Percentiles rank a stretch among this genome's conserved stretches.
phyloP scores from a whole-genome alignment of 2,329 filamentous ascomycete species.

The Verticillium isaacii region DNA sequence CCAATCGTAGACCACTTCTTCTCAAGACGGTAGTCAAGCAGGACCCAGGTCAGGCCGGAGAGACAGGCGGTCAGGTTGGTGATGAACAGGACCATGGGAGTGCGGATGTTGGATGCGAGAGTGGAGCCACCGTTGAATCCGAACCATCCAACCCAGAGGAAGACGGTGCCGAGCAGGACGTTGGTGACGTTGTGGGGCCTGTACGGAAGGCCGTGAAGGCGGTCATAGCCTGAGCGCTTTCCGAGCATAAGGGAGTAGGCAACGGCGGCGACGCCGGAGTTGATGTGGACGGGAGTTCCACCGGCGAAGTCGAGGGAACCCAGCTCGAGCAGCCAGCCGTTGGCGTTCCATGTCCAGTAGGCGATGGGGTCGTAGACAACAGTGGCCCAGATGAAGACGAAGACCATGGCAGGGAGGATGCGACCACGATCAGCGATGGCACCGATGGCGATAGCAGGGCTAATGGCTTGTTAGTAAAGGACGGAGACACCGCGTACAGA shows the following conservation, averaged over 20 bases:
- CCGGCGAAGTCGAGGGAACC: slow-evolving; percentile 71
- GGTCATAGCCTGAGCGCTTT: slow-evolving; percentile 59
- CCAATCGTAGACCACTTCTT: slow-evolving; percentile 91
- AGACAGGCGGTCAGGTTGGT: slow-evolving; percentile 83
- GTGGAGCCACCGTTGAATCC: slow-evolving; percentile 91
- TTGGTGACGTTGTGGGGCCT: slow-evolving; percentile 70
- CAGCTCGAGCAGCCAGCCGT: slow-evolving; percentile 66
- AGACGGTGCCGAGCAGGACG: slow-evolving; percentile 67
- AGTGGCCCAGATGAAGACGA: slow-evolving; percentile 68
- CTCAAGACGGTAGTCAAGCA: slow-evolving; percentile 88
- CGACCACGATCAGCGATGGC: slow-evolving; percentile 58
- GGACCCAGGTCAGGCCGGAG: slow-evolving; percentile 76
- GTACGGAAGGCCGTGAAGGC: slow-evolving; percentile 58
- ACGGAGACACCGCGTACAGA: neutral
- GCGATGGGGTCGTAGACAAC: slow-evolving; percentile 70
- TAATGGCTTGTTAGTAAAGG: slow-evolving; percentile 14
- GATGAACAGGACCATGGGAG: slow-evolving; percentile 83
- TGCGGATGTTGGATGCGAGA: slow-evolving; percentile 75
- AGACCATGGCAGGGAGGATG: slow-evolving; percentile 56
- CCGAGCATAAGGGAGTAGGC: slow-evolving; percentile 72
- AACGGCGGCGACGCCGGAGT: slow-evolving; percentile 65
- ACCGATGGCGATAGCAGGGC: slow-evolving; percentile 53
- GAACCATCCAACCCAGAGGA: slow-evolving; percentile 94
- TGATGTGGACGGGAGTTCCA: slow-evolving; percentile 71
- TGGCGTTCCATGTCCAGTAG: slow-evolving; percentile 74